Percentiles rank a stretch among this genome's conserved stretches.
Conservation (phyloP, 345 rosid genomes). For the Lumnitzera littorea region DNA sequence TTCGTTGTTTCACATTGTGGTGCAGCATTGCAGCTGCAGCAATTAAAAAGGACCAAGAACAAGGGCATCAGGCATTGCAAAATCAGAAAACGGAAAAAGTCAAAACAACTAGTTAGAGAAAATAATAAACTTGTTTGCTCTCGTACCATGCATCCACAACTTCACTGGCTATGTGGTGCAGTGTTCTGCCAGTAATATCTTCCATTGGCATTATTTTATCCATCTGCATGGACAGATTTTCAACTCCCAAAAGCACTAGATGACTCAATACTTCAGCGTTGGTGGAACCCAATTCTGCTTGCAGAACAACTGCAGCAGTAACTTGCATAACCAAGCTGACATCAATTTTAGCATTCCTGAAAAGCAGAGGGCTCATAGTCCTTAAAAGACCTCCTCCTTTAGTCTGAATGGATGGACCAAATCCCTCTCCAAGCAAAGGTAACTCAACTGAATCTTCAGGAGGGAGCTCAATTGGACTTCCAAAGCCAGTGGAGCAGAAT, state of each 20-base stretch:
- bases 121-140: not conserved
- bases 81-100: not conserved
- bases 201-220: conserved; percentile 57
- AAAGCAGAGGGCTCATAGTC: conserved; percentile 45
- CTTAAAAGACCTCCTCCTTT: conserved; percentile 49
- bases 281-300: conserved; percentile 50
- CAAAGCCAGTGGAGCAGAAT: conserved; percentile 58
- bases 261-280: conserved; percentile 35
- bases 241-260: conserved; percentile 42
- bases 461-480: conserved; percentile 67
- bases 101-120: not conserved
- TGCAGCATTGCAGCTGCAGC: conserved; percentile 16
- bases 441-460: conserved; percentile 23
- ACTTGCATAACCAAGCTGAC: conserved; percentile 55
- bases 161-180: conserved; percentile 37
- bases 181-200: conserved; percentile 51
- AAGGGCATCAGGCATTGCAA: not conserved
- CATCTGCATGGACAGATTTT: conserved; percentile 30
- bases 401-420: conserved; percentile 32
- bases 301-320: conserved; percentile 47
- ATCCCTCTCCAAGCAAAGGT: conserved; percentile 43
- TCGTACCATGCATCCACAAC: conserved; percentile 2
- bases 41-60: conserved; percentile 7
- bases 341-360: conserved; percentile 35
- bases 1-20: conserved; percentile 9